Evolutionary conservation across 2,329 filamentous ascomycete species (phyloP).

Genomic region (Arthrobotrys pseudoclavata): DNA sequence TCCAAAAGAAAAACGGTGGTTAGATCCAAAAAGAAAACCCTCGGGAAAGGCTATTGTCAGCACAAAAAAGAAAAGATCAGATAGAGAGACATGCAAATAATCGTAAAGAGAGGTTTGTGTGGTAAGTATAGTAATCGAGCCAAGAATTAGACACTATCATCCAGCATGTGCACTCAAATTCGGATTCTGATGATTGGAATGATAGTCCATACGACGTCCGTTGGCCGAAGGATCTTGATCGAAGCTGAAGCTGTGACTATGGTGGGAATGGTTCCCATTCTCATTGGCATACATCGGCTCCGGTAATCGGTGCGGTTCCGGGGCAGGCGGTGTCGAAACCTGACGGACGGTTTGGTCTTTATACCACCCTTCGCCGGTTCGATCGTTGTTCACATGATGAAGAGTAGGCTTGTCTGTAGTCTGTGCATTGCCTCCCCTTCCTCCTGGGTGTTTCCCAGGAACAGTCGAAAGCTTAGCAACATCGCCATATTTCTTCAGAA

Average conservation of each 20-base stretch:
- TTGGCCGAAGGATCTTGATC: constrained; percentile 38
- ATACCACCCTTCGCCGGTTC: constrained; percentile 78
- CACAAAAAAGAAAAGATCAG: constrained; percentile 14
- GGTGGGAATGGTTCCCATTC: constrained; percentile 55
- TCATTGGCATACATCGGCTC: constrained; percentile 66
- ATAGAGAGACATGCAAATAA: constrained; percentile 23
- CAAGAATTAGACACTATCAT: background rate
- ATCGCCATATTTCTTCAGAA: constrained; percentile 91
- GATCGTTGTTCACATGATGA: constrained; percentile 85
- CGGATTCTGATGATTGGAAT: constrained; percentile 42
- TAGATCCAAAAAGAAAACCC: constrained; percentile 20
- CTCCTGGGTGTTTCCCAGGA: constrained; percentile 66
- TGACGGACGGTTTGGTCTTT: constrained; percentile 87
- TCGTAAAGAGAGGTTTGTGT: constrained; percentile 21
- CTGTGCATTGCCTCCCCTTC: constrained; percentile 71
- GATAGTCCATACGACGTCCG: constrained; percentile 55
- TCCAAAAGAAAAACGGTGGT: constrained; percentile 16
- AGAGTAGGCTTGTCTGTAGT: constrained; percentile 70
- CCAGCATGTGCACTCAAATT: constrained; percentile 51
- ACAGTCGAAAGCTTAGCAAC: constrained; percentile 76
- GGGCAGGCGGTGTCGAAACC: constrained; percentile 72
- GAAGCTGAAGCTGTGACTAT: constrained; percentile 58
- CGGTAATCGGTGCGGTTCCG: constrained; percentile 67
- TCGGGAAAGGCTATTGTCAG: constrained; percentile 11
- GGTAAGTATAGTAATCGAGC: background rate